Evolutionary conservation across 129 eudicot species (phyloP).

Genomic region (Flaveria trinervia): DNA sequence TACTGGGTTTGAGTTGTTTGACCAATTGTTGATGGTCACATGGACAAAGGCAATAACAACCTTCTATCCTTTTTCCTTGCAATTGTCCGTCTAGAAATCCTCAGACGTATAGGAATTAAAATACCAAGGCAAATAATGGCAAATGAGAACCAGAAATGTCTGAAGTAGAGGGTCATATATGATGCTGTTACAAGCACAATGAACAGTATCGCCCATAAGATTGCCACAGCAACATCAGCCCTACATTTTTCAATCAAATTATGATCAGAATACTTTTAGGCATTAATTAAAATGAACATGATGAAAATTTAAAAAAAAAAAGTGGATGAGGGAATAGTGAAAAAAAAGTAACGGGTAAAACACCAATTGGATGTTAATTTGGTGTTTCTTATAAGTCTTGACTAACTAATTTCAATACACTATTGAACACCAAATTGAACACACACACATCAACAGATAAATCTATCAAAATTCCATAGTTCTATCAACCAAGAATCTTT

Average conservation of each 20-base stretch:
- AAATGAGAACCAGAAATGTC: conserved; percentile 65
- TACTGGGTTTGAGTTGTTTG: conserved; percentile 25
- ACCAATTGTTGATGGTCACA: conserved; percentile 41
- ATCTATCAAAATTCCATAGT: neutral
- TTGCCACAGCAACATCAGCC: conserved; percentile 71
- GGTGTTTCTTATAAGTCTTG: neutral
- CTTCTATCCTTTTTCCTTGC: conserved; percentile 66
- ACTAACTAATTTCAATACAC: neutral
- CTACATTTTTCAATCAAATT: conserved; percentile 43
- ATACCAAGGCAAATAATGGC: conserved; percentile 51
- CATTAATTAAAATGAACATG: neutral
- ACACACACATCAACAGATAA: neutral
- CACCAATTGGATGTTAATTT: neutral
- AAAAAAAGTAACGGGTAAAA: neutral
- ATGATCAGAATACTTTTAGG: conserved; percentile 8
- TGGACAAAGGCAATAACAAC: conserved; percentile 62
- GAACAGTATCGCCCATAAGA: conserved; percentile 49
- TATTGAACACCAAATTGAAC: conserved; percentile 1
- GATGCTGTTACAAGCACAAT: conserved; percentile 55
- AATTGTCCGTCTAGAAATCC: conserved; percentile 56
- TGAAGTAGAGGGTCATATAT: conserved; percentile 60
- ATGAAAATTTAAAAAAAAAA: neutral
- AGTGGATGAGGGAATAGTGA: neutral
- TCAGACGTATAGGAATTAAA: conserved; percentile 56
- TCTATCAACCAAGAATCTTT: conserved; percentile 3